phyloP scores from a whole-genome alignment of 805 yeast species.

The Pichia manshurica region DNA sequence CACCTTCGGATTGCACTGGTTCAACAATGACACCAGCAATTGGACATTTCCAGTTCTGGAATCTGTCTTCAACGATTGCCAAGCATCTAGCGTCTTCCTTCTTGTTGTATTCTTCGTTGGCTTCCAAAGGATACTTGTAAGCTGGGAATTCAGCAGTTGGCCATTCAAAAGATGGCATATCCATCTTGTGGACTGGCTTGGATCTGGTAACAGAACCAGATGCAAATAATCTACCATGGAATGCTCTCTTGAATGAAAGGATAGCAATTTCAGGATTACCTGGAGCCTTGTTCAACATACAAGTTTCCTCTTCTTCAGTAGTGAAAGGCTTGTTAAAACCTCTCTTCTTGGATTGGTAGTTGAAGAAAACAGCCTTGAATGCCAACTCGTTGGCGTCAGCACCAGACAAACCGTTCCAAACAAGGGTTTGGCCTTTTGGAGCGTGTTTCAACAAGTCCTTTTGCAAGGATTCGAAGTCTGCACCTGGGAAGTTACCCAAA shows the following conservation, averaged over 20 bases:
- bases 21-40: constrained; percentile 87
- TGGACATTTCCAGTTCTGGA: constrained; percentile 63
- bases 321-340: constrained; percentile 58
- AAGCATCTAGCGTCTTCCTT: constrained; percentile 80
- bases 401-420: constrained; percentile 80
- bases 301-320: constrained; percentile 60
- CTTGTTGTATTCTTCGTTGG: constrained; percentile 74
- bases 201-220: constrained; percentile 88
- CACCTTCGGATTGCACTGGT: constrained; percentile 90
- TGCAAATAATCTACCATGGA: constrained; percentile 95
- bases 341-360: constrained; percentile 65
- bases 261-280: constrained; percentile 86
- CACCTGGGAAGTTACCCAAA: constrained; percentile 72
- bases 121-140: constrained; percentile 69
- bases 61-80: constrained; percentile 63
- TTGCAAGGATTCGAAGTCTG: constrained; percentile 44
- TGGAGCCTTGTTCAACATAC: constrained; percentile 79
- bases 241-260: constrained; percentile 78
- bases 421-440: constrained; percentile 67
- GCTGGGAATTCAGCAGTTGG: constrained; percentile 91
- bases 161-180: constrained; percentile 92
- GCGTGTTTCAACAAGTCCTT: constrained; percentile 67
- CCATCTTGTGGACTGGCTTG: constrained; percentile 90
- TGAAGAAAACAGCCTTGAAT: constrained; percentile 82
- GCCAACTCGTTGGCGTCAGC: constrained; percentile 89